Percentiles rank a stretch among this genome's conserved stretches.
Evolutionary conservation across 1,139 yeast species (phyloP).

Genomic region (Scheffersomyces segobiensis): DNA sequence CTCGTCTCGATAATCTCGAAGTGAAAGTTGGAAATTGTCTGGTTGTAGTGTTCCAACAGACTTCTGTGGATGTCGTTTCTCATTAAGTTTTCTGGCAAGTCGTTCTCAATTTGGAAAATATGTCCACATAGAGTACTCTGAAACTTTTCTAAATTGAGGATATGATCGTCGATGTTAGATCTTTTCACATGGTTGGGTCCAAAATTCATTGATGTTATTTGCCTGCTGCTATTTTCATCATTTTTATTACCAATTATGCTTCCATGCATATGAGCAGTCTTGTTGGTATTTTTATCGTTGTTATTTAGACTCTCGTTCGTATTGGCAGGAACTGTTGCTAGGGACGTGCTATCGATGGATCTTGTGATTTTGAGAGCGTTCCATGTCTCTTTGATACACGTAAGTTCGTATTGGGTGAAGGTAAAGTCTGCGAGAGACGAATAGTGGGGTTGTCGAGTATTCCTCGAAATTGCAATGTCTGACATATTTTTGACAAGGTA

Average conservation of each 20-base stretch:
- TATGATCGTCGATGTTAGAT: not conserved
- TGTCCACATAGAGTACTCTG: conserved; percentile 7
- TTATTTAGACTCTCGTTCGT: too few species aligned
- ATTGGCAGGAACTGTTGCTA: not conserved
- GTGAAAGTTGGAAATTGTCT: conserved; percentile 6
- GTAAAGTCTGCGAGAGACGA: conserved; percentile 5
- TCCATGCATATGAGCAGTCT: not conserved
- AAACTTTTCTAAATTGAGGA: conserved; percentile 6
- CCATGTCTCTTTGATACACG: conserved; percentile 16
- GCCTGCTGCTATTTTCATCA: not conserved
- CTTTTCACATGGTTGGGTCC: not conserved
- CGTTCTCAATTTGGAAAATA: conserved; percentile 7
- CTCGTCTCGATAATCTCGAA: conserved; percentile 11
- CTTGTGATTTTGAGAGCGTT: conserved; percentile 10
- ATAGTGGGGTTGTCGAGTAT: not conserved
- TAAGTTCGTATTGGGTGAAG: conserved; percentile 15
- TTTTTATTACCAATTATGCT: not conserved
- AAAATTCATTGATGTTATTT: too few species aligned
- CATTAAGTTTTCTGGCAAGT: not conserved
- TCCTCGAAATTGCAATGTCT: not conserved
- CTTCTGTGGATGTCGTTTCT: conserved; percentile 2
- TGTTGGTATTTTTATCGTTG: too few species aligned
- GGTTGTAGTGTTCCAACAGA: conserved; percentile 9
- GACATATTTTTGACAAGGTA: not conserved
- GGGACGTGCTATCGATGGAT: not conserved